phyloP scores from a whole-genome alignment of 768 basidiomycete species.

The Cubamyces lactineus region DNA sequence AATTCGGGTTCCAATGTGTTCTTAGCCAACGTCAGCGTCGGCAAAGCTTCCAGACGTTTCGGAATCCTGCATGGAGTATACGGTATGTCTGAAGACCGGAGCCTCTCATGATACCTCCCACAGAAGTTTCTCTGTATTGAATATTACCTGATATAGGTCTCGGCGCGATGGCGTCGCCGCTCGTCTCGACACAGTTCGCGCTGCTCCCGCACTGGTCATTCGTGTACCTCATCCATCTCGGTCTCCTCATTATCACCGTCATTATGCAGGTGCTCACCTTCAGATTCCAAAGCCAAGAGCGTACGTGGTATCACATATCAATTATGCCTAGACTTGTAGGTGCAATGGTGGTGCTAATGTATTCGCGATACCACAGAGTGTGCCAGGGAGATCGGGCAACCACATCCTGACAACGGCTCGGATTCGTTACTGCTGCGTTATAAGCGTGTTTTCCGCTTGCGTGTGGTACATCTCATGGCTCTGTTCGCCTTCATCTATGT shows the following conservation, averaged over 20 bases:
- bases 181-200: conserved; percentile 56
- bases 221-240: conserved; percentile 45
- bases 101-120: not conserved
- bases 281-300: conserved; percentile 34
- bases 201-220: conserved; percentile 40
- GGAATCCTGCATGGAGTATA: conserved; percentile 51
- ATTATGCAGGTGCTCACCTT: conserved; percentile 29
- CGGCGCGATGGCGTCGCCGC: conserved; percentile 53
- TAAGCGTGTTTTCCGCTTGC: conserved; percentile 47
- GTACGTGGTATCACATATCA: conserved; percentile 23
- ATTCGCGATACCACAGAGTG: conserved; percentile 46
- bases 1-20: conserved; percentile 76
- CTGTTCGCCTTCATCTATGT: conserved; percentile 49
- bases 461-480: conserved; percentile 45
- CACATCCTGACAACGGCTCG: conserved; percentile 34
- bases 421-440: conserved; percentile 41
- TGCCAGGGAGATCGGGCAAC: conserved; percentile 54
- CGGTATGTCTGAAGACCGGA: conserved; percentile 37
- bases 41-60: conserved; percentile 59
- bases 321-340: no score
- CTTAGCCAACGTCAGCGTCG: conserved; percentile 58
- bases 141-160: conserved; percentile 2
- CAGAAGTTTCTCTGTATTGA: no score
- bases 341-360: not conserved
- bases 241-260: conserved; percentile 27